Evolutionary conservation across 1,139 yeast genomes (phyloP).

Genomic region (Hyphopichia khmerensis): DNA sequence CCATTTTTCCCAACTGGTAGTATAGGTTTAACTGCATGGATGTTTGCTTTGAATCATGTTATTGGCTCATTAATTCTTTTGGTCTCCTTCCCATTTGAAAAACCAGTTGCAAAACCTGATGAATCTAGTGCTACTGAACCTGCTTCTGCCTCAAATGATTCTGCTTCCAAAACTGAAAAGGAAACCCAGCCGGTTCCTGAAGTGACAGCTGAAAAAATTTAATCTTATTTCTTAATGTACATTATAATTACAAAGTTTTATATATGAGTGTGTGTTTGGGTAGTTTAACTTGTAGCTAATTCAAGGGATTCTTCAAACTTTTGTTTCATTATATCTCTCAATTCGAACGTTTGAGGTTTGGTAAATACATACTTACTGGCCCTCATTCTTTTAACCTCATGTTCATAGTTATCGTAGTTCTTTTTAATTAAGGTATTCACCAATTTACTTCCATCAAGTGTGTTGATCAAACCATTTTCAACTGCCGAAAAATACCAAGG

Average conservation of each 20-base stretch:
- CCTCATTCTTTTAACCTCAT: slow-evolving; percentile 18
- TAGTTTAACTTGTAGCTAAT: background rate
- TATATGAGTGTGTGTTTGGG: background rate
- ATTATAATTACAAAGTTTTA: background rate
- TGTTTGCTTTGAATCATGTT: slow-evolving; percentile 38
- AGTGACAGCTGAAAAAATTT: slow-evolving; percentile 2
- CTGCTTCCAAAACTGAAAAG: background rate
- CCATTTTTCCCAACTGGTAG: slow-evolving; percentile 61
- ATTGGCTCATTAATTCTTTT: slow-evolving; percentile 26
- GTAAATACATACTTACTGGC: slow-evolving; percentile 23
- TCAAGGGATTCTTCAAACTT: slow-evolving; percentile 18
- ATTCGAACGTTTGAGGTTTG: slow-evolving; percentile 14
- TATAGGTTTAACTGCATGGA: slow-evolving; percentile 54
- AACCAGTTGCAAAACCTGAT: slow-evolving; percentile 12
- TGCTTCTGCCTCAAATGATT: background rate
- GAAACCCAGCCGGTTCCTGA: slow-evolving; percentile 1
- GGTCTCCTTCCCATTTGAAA: slow-evolving; percentile 27
- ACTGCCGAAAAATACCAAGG: slow-evolving; percentile 43
- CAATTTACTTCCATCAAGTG: background rate
- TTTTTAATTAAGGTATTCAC: slow-evolving; percentile 8
- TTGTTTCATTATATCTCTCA: slow-evolving; percentile 21
- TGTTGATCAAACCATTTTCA: slow-evolving; percentile 1
- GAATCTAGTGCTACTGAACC: background rate
- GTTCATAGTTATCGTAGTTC: slow-evolving; percentile 16
- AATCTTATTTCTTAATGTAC: background rate